Percentiles rank a stretch among this genome's conserved stretches.
Conservation (phyloP, 768 basidiomycete genomes). For the Lentinula boryana region DNA sequence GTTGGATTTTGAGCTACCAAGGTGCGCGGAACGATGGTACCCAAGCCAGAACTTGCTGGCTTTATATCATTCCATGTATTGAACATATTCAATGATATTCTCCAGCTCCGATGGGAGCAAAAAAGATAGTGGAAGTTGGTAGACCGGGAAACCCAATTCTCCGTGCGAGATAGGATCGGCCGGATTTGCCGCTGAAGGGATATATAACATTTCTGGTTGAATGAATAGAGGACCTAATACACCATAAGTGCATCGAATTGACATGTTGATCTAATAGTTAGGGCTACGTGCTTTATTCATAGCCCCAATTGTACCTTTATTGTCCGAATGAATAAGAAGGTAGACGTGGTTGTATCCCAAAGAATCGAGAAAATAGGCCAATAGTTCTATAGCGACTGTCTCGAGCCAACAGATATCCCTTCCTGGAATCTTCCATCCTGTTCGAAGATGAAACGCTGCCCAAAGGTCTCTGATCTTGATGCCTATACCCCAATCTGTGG, state of each 20-base stretch:
- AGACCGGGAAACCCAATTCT: background rate
- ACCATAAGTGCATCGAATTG: constrained; percentile 14
- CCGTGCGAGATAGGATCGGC: constrained; percentile 26
- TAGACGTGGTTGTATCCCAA: constrained; percentile 7
- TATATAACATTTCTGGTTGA: constrained; percentile 13
- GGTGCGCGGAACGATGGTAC: background rate
- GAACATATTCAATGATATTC: background rate
- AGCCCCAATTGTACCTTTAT: constrained; percentile 23
- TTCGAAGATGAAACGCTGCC: constrained; percentile 12
- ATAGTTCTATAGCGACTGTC: constrained; percentile 9
- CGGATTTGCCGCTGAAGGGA: constrained; percentile 14
- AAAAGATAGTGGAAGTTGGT: background rate
- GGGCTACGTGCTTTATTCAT: constrained; percentile 14
- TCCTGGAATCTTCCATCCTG: constrained; percentile 10
- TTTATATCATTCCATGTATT: too few species aligned
- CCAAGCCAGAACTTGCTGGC: background rate
- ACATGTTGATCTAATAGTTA: constrained; percentile 23
- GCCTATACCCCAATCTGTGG: constrained; percentile 21
- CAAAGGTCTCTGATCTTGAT: constrained; percentile 7
- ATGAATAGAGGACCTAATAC: constrained; percentile 11
- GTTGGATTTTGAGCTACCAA: too few species aligned
- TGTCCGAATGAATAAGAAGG: constrained; percentile 23
- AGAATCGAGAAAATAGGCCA: constrained; percentile 13
- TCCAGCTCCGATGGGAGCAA: background rate
- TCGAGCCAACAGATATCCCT: constrained; percentile 9